Conservation (phyloP, 2,329 filamentous ascomycete species). For the Fusarium verrucosum region DNA sequence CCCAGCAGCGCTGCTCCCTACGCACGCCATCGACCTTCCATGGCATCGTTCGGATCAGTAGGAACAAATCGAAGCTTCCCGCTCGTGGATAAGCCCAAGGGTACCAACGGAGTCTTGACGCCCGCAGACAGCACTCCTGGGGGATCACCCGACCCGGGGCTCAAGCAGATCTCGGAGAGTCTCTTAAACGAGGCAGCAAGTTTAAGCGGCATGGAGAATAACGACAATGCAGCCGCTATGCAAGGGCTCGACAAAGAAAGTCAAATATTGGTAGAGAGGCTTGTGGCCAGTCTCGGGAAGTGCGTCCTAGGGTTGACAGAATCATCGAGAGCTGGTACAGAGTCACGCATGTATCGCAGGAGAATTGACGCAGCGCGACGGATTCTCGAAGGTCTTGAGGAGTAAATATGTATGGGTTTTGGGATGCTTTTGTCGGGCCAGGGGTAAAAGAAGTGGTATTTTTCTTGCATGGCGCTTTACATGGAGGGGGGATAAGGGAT, state of each 20-base stretch:
- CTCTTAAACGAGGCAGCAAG: slow-evolving; percentile 60
- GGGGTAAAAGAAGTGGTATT: slow-evolving; percentile 15
- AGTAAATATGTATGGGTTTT: slow-evolving; percentile 38
- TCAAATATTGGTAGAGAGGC: slow-evolving; percentile 66
- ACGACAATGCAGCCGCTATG: slow-evolving; percentile 52
- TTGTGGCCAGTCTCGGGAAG: slow-evolving; percentile 67
- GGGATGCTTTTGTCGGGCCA: background rate
- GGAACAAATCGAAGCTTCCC: slow-evolving; percentile 71
- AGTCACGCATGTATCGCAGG: slow-evolving; percentile 72
- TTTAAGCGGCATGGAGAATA: slow-evolving; percentile 50
- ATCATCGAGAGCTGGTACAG: slow-evolving; percentile 61
- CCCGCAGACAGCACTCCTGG: slow-evolving; percentile 49
- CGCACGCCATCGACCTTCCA: slow-evolving; percentile 55
- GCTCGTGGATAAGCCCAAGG: slow-evolving; percentile 62
- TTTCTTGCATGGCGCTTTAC: slow-evolving; percentile 30
- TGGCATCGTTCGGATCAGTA: slow-evolving; percentile 65
- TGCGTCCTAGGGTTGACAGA: slow-evolving; percentile 69
- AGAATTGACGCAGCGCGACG: slow-evolving; percentile 78
- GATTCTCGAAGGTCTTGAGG: slow-evolving; percentile 75
- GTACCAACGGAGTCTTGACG: slow-evolving; percentile 57
- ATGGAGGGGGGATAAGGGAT: slow-evolving; percentile 9
- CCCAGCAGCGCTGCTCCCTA: slow-evolving; percentile 32
- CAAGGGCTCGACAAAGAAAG: slow-evolving; percentile 64
- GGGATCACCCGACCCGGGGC: slow-evolving; percentile 60
- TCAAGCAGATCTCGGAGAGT: slow-evolving; percentile 58